Conservation (phyloP, 768 basidiomycete species). For the Amanita pseudoporphyria region DNA sequence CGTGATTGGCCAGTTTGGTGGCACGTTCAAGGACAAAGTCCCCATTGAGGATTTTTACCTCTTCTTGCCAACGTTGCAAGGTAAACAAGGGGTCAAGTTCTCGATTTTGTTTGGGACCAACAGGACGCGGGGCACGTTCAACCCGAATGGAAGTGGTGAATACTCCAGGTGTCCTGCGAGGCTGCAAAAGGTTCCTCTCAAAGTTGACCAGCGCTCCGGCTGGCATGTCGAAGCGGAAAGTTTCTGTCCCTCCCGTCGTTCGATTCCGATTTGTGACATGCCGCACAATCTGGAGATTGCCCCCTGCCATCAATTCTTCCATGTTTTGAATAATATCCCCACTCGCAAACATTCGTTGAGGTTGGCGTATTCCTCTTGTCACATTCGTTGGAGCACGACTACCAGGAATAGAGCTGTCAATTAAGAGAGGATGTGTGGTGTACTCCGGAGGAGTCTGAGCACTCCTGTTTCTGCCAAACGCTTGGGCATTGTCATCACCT, state of each 20-base stretch:
- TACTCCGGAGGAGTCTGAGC: constrained; percentile 50
- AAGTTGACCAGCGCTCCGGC: constrained; percentile 53
- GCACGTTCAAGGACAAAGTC: constrained; percentile 62
- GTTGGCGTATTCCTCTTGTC: constrained; percentile 41
- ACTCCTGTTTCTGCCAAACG: constrained; percentile 57
- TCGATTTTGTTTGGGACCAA: constrained; percentile 36
- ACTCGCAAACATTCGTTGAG: constrained; percentile 44
- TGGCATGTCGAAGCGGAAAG: constrained; percentile 72
- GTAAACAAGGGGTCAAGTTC: constrained; percentile 77
- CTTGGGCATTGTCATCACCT: constrained; percentile 46
- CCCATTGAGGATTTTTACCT: constrained; percentile 73
- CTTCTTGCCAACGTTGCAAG: constrained; percentile 82
- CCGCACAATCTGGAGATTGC: constrained; percentile 76
- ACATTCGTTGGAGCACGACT: constrained; percentile 34
- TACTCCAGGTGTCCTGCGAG: constrained; percentile 36
- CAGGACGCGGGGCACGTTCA: constrained; percentile 40
- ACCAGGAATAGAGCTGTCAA: constrained; percentile 45
- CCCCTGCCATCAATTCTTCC: constrained; percentile 72
- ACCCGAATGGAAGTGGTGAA: constrained; percentile 52
- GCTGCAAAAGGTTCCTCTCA: constrained; percentile 42
- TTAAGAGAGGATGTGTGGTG: constrained; percentile 73
- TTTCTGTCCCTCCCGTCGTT: constrained; percentile 45
- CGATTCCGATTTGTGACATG: constrained; percentile 63
- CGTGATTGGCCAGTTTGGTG: constrained; percentile 58
- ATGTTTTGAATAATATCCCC: constrained; percentile 66